Conservation (phyloP, 2,329 filamentous ascomycete species). For the Fusarium caatingaense region DNA sequence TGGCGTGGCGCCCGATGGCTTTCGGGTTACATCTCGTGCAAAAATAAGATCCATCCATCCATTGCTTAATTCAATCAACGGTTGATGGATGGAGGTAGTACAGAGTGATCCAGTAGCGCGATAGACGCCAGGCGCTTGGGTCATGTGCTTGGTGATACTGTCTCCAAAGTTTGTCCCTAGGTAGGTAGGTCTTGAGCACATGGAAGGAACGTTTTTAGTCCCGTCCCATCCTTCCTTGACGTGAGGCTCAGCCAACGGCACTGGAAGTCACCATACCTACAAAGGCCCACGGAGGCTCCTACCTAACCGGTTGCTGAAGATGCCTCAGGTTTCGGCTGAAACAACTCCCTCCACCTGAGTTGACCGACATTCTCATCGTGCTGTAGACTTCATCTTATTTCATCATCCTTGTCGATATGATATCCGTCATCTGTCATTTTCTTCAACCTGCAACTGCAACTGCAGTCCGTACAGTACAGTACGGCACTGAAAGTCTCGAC, state of each 20-base stretch:
- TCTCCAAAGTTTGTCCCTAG: background rate
- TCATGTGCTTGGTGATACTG: conserved; percentile 17
- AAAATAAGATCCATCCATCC: background rate
- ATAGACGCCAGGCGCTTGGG: conserved; percentile 34
- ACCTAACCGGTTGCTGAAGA: background rate
- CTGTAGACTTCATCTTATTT: conserved; percentile 11
- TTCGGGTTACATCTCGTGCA: background rate
- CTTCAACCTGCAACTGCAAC: conserved; percentile 15
- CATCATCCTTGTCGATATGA: conserved; percentile 20
- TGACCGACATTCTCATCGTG: conserved; percentile 16
- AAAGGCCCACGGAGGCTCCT: background rate
- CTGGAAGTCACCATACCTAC: background rate
- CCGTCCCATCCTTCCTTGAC: background rate
- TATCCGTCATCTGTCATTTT: conserved; percentile 32
- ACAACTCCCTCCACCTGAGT: conserved; percentile 7
- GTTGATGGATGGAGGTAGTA: background rate
- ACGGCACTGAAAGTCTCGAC: conserved; percentile 7
- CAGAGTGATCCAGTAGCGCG: conserved; percentile 20
- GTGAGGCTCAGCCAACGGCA: conserved; percentile 21
- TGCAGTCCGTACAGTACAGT: background rate
- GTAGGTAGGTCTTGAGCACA: background rate
- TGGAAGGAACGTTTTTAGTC: background rate
- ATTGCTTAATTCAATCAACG: background rate
- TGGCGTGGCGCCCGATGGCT: background rate
- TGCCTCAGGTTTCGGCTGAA: conserved; percentile 26